Base-by-base conservation (phyloP, 2,329 filamentous ascomycete species). In the Fusarium liriodendri region DNA sequence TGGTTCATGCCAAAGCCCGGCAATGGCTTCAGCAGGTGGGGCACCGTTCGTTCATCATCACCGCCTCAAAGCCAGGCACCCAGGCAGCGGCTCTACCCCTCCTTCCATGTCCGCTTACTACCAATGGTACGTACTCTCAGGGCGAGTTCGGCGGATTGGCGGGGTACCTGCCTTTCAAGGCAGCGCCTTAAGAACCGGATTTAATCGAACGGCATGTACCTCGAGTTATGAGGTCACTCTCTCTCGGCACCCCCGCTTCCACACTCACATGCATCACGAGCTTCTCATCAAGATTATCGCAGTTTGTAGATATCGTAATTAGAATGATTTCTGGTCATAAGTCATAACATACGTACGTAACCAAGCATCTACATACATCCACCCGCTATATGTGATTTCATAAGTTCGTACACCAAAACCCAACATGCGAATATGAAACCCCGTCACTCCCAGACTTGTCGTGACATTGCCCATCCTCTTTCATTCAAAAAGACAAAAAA, bases 281-380 rank as follows among this genome's bases (percentile, higher is more conserved):
- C 47, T 13, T 50, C 45, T 50, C 25, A 45, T 10, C 42, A 27
- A 47, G 42, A 25, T 14, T 25, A 45, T 22, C 11, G 42, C 20
- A 45, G 42, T 25, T 14, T 22, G 9, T 52, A 29, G 47, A 22
- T 22, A 22, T 22, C 22, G 16, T 52, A 38, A 50, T 38, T 42
- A 65, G 10, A 42, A 20, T 64, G 63, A 71, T 73, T 73, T 74
- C 67, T 73, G 71, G 50, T 73, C 71, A 65, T 73, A 58, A 74
- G 50, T 73, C 71, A 69, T 73, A 72, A 72, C 47, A 52, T 52
- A 62, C 69, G 65, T 69, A 65, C 57, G 32, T 72, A 74, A 54
- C 58, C 68, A 62, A 71, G 32, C 64, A 74, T 73, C 71, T 73
- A 73, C 67, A 73, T 69, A 74, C 71, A 62, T 74, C 71, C 55